A percentile compares a stretch with the other conserved stretches of the same genome.
Evolutionary conservation across 768 basidiomycete species (phyloP).

Genomic region (Kondoa malvinella): DNA sequence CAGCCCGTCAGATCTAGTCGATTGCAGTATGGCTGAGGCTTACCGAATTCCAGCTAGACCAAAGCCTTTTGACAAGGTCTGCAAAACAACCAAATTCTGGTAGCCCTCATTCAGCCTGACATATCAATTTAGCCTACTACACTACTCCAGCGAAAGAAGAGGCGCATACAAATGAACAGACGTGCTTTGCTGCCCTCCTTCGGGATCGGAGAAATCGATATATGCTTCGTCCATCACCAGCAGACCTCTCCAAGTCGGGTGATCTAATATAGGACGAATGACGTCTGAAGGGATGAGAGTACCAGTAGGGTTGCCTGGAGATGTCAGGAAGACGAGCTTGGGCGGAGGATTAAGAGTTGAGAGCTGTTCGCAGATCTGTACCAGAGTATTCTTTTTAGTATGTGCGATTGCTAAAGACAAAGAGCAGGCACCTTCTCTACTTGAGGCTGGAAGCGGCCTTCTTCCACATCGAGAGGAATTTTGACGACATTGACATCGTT

Average conservation of each 20-base stretch:
- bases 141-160: too few relatives aligned
- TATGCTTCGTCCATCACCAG: slow-evolving; percentile 94
- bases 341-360: slow-evolving; percentile 45
- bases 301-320: slow-evolving; percentile 92
- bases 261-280: slow-evolving; percentile 54
- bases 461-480: slow-evolving; percentile 61
- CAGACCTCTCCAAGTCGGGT: slow-evolving; percentile 69
- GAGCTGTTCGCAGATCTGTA: slow-evolving; percentile 10
- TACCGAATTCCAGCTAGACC: slow-evolving; percentile 89
- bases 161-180: slow-evolving; percentile 10
- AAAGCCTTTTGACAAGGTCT: slow-evolving; percentile 91
- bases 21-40: slow-evolving; percentile 25
- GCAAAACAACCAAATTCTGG: slow-evolving; percentile 80
- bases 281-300: slow-evolving; percentile 59
- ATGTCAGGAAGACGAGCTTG: slow-evolving; percentile 86
- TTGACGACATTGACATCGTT: slow-evolving; percentile 76
- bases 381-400: too few relatives aligned
- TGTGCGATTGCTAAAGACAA: slow-evolving; percentile 1
- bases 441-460: slow-evolving; percentile 59
- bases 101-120: slow-evolving; percentile 53
- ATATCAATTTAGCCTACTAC: too few relatives aligned
- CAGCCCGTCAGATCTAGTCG: neutral
- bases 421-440: slow-evolving; percentile 65
- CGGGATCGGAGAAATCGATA: slow-evolving; percentile 62
- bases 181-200: slow-evolving; percentile 26